Evolutionary conservation across 2,329 filamentous ascomycete species (phyloP), one percentile per base, ranked within the genome.

Genomic region (Alternaria sp.): DNA sequence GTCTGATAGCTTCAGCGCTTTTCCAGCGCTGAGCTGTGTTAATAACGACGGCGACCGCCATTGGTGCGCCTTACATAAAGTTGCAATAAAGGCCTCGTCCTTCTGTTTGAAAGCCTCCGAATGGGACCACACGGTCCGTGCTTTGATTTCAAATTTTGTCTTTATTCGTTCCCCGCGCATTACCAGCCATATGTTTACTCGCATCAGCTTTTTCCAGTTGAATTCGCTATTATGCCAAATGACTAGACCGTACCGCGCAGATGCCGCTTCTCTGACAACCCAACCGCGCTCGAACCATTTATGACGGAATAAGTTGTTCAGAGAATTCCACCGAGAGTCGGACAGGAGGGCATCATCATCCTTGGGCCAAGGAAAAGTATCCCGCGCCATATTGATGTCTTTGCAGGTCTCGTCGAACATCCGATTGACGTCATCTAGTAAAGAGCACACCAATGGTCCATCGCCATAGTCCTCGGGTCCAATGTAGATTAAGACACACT

Each of bases 191-290:
- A 25, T 6, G 19, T n/a, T 19, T 13, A 19, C 4, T 5, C 55
- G 30, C 5, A 49, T 49, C 28, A 57, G 6, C 9, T 28, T 23
- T 26, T 26, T 2, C 55, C 55, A 57, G 23, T 9, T 23, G 2
- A 57, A 40, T n/a, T n/a, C 28, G 8, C 45, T 57, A 4, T 32
- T 26, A 9, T 32, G 44, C 55, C 55, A 57, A 11, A 49, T 21
- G 30, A 57, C 44, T 6, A 47, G 10, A 45, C 44, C 43, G 10
- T 25, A 40, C 13, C 45, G 56, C 12, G 61, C 61, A 21, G 57
- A 57, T 4, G 60, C 63, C 3, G 59, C 61, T 52, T 68, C 66
- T 30, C 62, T 55, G 10, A 67, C 64, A 7, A 68, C 61, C 67
- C 67, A 67, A 4, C 64, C 64, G 3, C 67, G 44, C 3, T 44